Conservation (phyloP, 495 filamentous ascomycete genomes). For the Penicillium crystallinum region DNA sequence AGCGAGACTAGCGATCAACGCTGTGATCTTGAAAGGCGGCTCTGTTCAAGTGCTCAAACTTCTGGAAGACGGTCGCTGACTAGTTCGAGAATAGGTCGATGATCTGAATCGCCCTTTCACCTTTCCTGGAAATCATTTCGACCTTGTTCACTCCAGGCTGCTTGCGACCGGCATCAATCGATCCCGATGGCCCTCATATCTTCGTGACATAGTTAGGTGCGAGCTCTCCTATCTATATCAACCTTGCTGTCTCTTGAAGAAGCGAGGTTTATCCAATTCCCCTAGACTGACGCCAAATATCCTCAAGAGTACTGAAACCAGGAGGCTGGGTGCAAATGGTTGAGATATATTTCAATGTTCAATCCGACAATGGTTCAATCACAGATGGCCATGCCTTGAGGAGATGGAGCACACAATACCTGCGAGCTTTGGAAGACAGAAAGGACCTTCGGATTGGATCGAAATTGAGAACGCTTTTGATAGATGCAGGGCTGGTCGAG, state of each 20-base stretch:
- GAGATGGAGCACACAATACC: conserved; percentile 67
- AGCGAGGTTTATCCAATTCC: not conserved
- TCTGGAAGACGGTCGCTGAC: conserved; percentile 24
- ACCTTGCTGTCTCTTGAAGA: not conserved
- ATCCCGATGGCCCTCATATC: conserved; percentile 71
- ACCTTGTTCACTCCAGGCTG: conserved; percentile 83
- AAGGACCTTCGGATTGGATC: conserved; percentile 70
- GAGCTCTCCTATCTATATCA: not conserved
- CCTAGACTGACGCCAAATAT: conserved; percentile 14
- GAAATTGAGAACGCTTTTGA: conserved; percentile 56
- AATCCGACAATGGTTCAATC: conserved; percentile 85
- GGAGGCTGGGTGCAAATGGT: conserved; percentile 90
- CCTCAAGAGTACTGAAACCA: conserved; percentile 51
- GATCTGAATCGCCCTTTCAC: conserved; percentile 75
- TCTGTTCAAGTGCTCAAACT: not conserved
- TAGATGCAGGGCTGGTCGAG: conserved; percentile 65
- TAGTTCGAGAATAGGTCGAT: conserved; percentile 49
- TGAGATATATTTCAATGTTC: conserved; percentile 81
- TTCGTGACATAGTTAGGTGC: conserved; percentile 69
- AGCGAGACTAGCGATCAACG: not conserved
- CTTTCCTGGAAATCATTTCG: conserved; percentile 72
- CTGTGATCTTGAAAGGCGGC: not conserved
- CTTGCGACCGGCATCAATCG: conserved; percentile 73
- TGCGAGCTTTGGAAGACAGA: conserved; percentile 56
- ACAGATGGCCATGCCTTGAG: conserved; percentile 64